A percentile compares a stretch with the other conserved stretches of the same genome.
phyloP scores from a whole-genome alignment of 2,329 filamentous ascomycete species.

The Coleophoma cylindrospora region DNA sequence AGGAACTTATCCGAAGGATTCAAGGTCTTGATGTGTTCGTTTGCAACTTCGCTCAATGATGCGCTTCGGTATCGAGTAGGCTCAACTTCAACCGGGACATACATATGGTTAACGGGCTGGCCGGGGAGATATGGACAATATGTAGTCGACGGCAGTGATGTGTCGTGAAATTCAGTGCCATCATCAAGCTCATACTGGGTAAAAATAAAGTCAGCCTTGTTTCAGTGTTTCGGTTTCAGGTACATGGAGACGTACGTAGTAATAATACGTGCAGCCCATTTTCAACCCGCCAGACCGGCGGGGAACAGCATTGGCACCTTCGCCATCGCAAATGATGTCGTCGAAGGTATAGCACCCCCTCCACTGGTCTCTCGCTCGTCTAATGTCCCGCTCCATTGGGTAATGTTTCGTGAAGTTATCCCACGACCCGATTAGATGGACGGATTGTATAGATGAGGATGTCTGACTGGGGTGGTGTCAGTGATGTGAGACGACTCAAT shows the following conservation, averaged over 20 bases:
- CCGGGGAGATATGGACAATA: constrained; percentile 83
- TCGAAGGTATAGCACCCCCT: constrained; percentile 82
- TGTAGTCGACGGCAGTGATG: constrained; percentile 67
- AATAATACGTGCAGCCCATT: constrained; percentile 94
- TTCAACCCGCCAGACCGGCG: constrained; percentile 75
- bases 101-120: constrained; percentile 79
- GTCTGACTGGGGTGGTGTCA: constrained; percentile 44
- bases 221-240: constrained; percentile 23
- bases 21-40: constrained; percentile 65
- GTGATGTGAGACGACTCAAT: constrained; percentile 8
- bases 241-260: constrained; percentile 64
- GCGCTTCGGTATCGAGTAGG: constrained; percentile 55
- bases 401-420: constrained; percentile 84
- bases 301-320: constrained; percentile 36
- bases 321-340: constrained; percentile 77
- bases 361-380: constrained; percentile 74
- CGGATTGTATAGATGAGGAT: constrained; percentile 56
- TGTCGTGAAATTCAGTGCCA: constrained; percentile 71
- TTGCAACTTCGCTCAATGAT: constrained; percentile 56
- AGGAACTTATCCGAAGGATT: constrained; percentile 72
- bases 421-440: constrained; percentile 88
- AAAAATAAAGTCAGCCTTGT: constrained; percentile 9
- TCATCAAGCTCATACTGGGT: constrained; percentile 77
- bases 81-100: constrained; percentile 67
- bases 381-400: constrained; percentile 73